These are phyloP conservation scores for Solanum aculeatissimum DNA, from an alignment of 305 asterid species.

Conservation along the genomic window DNA sequence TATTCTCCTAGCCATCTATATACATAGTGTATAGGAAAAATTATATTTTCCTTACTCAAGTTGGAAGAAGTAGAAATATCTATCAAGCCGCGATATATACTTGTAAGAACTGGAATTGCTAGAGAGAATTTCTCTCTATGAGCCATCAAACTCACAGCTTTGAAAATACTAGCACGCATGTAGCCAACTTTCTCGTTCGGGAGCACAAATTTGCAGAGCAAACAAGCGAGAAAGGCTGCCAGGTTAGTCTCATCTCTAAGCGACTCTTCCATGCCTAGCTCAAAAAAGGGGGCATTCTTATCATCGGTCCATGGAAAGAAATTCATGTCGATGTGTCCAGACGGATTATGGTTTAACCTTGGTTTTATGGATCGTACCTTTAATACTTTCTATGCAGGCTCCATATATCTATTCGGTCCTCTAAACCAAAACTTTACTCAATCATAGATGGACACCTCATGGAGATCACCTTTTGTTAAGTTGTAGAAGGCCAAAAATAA, in stretches of 20 bases:
- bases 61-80: background rate
- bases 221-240: background rate
- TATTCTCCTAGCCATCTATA: background rate
- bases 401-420: background rate
- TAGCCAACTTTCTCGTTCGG: background rate
- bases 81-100: background rate
- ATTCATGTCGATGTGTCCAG: background rate
- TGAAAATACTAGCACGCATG: background rate
- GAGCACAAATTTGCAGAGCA: background rate
- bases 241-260: background rate
- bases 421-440: background rate
- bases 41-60: background rate
- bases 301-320: background rate
- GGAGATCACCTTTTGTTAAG: background rate
- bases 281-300: background rate
- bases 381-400: background rate
- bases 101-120: background rate
- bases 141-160: background rate
- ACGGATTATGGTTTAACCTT: background rate
- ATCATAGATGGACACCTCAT: background rate
- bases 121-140: background rate
- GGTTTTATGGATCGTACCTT: background rate
- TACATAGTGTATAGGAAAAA: background rate
- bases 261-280: background rate
- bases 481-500: background rate